Base-by-base conservation (phyloP, 2,329 filamentous ascomycete species). In the Trichoderma sp. region DNA sequence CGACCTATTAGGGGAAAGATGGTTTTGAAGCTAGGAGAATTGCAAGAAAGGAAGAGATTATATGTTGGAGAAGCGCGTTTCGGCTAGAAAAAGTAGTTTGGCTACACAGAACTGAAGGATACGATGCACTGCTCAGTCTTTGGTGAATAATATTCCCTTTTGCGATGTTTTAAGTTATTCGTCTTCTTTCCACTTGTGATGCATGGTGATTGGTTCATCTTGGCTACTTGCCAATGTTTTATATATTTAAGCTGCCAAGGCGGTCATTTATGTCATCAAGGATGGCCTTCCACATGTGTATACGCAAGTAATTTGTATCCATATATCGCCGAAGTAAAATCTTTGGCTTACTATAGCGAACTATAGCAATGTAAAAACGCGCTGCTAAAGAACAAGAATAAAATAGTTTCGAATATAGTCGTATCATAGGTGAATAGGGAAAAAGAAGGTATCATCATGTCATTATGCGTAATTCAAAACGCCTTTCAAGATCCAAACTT, bases 401-500 rank as follows among this genome's bases (percentile, higher is more conserved):
- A 21, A 55, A 5, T 4, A 57, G 27, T 13, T 1, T 57, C 27
- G 27, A 10, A n/a, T 33, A 47, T 57, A 5, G 19, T 21, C 14
- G 56, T 33, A n/a, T n/a, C 49, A 64, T 29, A 56, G 14, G 35
- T 37, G 14, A n/a, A n/a, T n/a, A n/a, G 4, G 11, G 33, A 33
- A 43, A 27, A 13, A 33, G 47, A 55, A 35, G 11, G 27, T 4
- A 62, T 57, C 58, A n/a, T 37, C 47, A 19, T 19, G 27, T 55
- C 57, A 53, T 71, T 70, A 77, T 1, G 71, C 74, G 59, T 85
- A 85, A 63, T 85, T 85, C 37, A 86, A 78, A 16, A 86, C 84
- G 16, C 79, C 81, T 68, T 85, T 86, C n/a, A 88, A 76, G 47
- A 94, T 86, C 93, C 93, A 96, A 73, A 98, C 86, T 80, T 98